Evolutionary conservation across 805 yeast species (phyloP).

Genomic region (Cyberlindnera saturnus): DNA sequence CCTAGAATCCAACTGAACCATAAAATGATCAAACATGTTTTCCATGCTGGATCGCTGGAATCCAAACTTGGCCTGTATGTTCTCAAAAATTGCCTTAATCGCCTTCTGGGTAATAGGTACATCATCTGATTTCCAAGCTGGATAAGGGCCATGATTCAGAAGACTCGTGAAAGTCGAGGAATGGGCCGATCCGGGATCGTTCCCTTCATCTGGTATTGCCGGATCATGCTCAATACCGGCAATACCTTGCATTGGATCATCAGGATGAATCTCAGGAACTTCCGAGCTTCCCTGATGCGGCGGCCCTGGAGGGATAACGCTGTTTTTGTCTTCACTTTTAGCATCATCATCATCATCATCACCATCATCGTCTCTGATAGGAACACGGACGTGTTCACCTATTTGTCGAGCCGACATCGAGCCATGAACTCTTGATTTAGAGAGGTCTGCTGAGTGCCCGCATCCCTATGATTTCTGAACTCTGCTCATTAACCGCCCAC

Average conservation of each 20-base stretch:
- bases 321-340: background rate
- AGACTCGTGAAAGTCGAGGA: no score
- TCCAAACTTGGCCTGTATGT: constrained; percentile 63
- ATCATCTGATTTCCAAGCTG: constrained; percentile 31
- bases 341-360: background rate
- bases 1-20: constrained; percentile 81
- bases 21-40: constrained; percentile 76
- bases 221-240: background rate
- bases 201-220: no score
- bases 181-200: no score
- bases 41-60: constrained; percentile 74
- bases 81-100: constrained; percentile 54
- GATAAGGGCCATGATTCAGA: constrained; percentile 4
- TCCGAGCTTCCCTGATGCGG: background rate
- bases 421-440: no score
- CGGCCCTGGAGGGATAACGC: background rate
- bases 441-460: no score
- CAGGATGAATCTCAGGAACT: background rate
- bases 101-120: constrained; percentile 69
- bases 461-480: no score
- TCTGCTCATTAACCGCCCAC: no score
- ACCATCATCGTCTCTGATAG: background rate
- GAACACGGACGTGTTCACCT: no score
- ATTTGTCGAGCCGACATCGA: no score
- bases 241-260: background rate